These are phyloP conservation scores for Suhomyces wounanorum DNA, from an alignment of 1,139 yeast genomes.

Conservation along the genomic window DNA sequence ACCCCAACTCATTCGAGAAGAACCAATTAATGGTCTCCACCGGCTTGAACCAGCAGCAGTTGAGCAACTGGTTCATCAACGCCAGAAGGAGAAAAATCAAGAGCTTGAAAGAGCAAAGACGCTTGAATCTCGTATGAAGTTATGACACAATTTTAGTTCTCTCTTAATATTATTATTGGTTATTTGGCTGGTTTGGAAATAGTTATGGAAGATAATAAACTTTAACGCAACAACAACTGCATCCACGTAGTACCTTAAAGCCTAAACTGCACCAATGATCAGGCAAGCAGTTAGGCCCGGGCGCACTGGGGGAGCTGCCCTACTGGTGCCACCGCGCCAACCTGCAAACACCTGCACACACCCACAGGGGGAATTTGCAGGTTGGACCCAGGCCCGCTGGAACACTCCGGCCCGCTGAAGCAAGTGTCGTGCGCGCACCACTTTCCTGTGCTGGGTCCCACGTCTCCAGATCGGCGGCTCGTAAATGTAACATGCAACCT, in stretches of 20 bases:
- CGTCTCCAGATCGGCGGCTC: neutral
- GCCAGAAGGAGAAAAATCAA: conserved; percentile 85
- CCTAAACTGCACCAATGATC: neutral
- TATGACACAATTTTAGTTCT: conserved; percentile 6
- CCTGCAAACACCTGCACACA: no score
- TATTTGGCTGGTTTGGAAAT: conserved; percentile 6
- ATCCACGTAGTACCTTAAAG: neutral
- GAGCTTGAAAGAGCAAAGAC: conserved; percentile 43
- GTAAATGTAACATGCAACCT: conserved; percentile 6
- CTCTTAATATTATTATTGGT: conserved; percentile 5
- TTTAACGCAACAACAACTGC: neutral
- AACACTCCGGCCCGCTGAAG: neutral
- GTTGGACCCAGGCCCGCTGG: neutral
- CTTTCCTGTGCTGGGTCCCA: neutral
- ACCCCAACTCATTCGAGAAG: conserved; percentile 91
- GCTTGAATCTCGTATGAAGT: conserved; percentile 23
- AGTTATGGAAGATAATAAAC: conserved; percentile 1
- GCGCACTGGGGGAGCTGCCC: no score
- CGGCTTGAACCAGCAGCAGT: conserved; percentile 86
- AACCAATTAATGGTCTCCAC: conserved; percentile 76
- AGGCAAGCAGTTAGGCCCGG: neutral
- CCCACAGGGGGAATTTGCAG: no score
- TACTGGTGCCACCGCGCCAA: no score
- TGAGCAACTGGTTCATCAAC: conserved; percentile 95
- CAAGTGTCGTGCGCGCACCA: neutral